Percentiles rank a stretch among this genome's conserved stretches.
These are phyloP conservation scores for Helenozyma rhizophorensis DNA, from an alignment of 805 yeast species.

Conservation along the genomic window DNA sequence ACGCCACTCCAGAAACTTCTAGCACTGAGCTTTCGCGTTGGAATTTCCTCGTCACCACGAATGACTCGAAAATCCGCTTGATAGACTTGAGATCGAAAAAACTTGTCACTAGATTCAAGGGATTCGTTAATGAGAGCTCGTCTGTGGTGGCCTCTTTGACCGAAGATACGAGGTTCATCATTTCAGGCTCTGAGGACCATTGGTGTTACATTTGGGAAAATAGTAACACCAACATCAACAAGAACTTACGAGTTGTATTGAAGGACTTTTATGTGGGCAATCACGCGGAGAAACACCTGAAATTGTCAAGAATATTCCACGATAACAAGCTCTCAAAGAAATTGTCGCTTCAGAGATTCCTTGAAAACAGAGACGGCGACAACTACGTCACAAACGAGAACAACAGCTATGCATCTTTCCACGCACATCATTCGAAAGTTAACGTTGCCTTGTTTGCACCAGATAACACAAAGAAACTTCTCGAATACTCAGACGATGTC, in stretches of 20 bases:
- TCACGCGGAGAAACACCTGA: slow-evolving; percentile 30
- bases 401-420: slow-evolving; percentile 63
- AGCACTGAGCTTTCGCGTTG: slow-evolving; percentile 15
- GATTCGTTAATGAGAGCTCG: slow-evolving; percentile 64
- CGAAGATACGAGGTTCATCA: slow-evolving; percentile 53
- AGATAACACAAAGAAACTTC: slow-evolving; percentile 52
- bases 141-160: slow-evolving; percentile 65
- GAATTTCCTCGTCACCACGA: slow-evolving; percentile 59
- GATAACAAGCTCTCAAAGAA: slow-evolving; percentile 27
- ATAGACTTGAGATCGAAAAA: slow-evolving; percentile 51
- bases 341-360: slow-evolving; percentile 18
- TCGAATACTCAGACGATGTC: slow-evolving; percentile 74
- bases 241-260: slow-evolving; percentile 29
- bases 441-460: slow-evolving; percentile 83
- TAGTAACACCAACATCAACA: slow-evolving; percentile 38
- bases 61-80: slow-evolving; percentile 74
- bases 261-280: slow-evolving; percentile 32
- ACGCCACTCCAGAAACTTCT: slow-evolving; percentile 6
- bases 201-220: slow-evolving; percentile 80
- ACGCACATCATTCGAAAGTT: slow-evolving; percentile 69
- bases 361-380: slow-evolving; percentile 21
- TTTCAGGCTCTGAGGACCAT: slow-evolving; percentile 85
- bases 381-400: slow-evolving; percentile 43
- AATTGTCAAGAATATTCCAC: slow-evolving; percentile 23
- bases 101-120: slow-evolving; percentile 67